Base-by-base conservation (phyloP, 176 grass and related monocot genomes). In the Bonia amplexicaulis region DNA sequence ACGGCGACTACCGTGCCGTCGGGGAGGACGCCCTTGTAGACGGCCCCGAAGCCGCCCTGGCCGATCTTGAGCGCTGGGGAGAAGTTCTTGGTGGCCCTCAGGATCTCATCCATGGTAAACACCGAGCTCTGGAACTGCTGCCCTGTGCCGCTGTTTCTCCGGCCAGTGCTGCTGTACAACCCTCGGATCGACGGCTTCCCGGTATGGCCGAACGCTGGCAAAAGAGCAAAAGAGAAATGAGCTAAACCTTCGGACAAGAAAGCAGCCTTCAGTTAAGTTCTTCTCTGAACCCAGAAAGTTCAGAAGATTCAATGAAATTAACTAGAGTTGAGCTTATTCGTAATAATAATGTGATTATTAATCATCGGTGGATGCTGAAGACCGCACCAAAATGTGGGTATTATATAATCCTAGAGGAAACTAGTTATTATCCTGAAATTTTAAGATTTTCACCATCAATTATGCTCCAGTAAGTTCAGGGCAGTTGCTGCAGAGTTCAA, bases 41-140 rank as follows among this genome's bases (percentile, higher is more conserved):
- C 96, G 26, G 80, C 77, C 0, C 93, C 93, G 78, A 93, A 98
- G 0, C 96, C 93, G 64, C 96, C 96, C 91, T 98, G 91, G 1
- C 96, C 96, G 79, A 95, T 88, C 87, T 94, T 98, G 8, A 89
- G 71, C 16, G 68, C 70, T 27, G 91, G 85, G 11, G 93, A 98
- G 88, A 98, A 98, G 85, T 92, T 93, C 42, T 57, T 93, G 6
- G 96, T 95, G 16, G 96, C 96, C 12, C 23, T 66, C 33, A 88
- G 76, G 83, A 98, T 95, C 85, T 95, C 88, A 5, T 89, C 89
- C 84, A 96, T 73, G 68, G 93, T 82, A 88, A 96, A 98, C 26
- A 80, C 82, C 41, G 77, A 90, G 78, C 70, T 85, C 59, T 87
- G 84, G 76, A 82, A 87, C 15, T 52, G 65, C 22, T 55, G 73